Evolutionary conservation across 148 eudicot genomes (phyloP), one percentile per base, ranked within the genome.

Genomic region (Fagopyrum esculentum): DNA sequence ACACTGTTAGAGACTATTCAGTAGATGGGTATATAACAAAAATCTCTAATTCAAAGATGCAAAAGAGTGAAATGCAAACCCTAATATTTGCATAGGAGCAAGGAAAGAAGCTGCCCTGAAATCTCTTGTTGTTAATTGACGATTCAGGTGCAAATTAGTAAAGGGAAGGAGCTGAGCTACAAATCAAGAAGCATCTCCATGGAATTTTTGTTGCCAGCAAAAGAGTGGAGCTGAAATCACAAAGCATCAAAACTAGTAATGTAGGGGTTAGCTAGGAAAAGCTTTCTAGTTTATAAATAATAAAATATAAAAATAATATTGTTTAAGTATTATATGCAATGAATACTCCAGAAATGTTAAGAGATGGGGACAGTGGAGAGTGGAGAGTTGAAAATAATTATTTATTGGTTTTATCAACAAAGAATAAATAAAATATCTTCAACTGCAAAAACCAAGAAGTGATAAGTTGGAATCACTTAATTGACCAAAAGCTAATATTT

Each of bases 171-270:
- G 63, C 2, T 57, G 30, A 44, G 45, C 70, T 64, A 64, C 2
- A 66, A 13, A 66, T 40, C 17, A 66, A 66, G 71, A 66, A 66
- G 71, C 47, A 66, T 15, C 71, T 66, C 47, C 71, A 66, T 66
- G 71, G 71, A 66, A 40, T 4, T 66, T 40, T 66, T 43, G 71
- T 35, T 30, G 69, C 3, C 44, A 63, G n/a, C 30, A 30, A 30
- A 61, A 10, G 45, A 15, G 69, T 63, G 69, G 6, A 55, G 71
- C 71, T 66, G 71, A 66, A 43, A 66, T 66, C 71, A 40, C 17
- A 64, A 64, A 15, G 70, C 70, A 64, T n/a, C 46, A 40, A 35
- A 35, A 40, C 19, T 66, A 35, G 71, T 66, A 66, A 5, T 66
- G 19, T 66, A 66, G 47, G 46, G 71, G 71, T 66, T 55, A 66